Percentiles rank a stretch among this genome's conserved stretches.
These are phyloP conservation scores for Candida koratica DNA, from an alignment of 805 yeast genomes.

Conservation along the genomic window DNA sequence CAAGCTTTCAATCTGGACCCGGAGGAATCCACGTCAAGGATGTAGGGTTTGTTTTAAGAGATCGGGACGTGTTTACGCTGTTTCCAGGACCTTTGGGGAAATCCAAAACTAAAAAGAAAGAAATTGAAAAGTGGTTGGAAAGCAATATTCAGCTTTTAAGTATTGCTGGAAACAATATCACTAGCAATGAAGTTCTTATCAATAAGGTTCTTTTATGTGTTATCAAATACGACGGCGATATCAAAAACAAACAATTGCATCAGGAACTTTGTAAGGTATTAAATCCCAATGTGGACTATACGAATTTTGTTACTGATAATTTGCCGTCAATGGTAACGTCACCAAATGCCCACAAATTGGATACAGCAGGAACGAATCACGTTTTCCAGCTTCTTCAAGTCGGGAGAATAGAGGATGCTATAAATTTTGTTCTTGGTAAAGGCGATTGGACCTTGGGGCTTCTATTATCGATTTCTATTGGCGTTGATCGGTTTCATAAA, in stretches of 20 bases:
- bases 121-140: conserved; percentile 59
- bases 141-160: conserved; percentile 18
- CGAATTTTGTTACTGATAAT: conserved; percentile 14
- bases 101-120: conserved; percentile 58
- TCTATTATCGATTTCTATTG: conserved; percentile 61
- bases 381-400: conserved; percentile 42
- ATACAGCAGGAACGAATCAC: conserved; percentile 30
- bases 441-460: conserved; percentile 78
- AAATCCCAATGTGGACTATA: conserved; percentile 40
- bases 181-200: conserved; percentile 27
- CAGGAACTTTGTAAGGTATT: conserved; percentile 33
- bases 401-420: conserved; percentile 67
- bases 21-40: conserved; percentile 33
- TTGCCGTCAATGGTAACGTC: conserved; percentile 19
- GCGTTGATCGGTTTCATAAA: conserved; percentile 55
- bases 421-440: conserved; percentile 55
- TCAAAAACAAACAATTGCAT: conserved; percentile 24
- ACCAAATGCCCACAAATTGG: conserved; percentile 42
- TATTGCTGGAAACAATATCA: conserved; percentile 6
- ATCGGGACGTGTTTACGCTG: conserved; percentile 25
- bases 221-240: conserved; percentile 29
- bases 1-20: conserved; percentile 19
- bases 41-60: conserved; percentile 18
- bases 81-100: conserved; percentile 69
- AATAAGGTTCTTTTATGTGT: conserved; percentile 28